Percentiles rank a stretch among this genome's conserved stretches.
phyloP scores from a whole-genome alignment of 768 basidiomycete genomes.

The Naganishia friedmannii region DNA sequence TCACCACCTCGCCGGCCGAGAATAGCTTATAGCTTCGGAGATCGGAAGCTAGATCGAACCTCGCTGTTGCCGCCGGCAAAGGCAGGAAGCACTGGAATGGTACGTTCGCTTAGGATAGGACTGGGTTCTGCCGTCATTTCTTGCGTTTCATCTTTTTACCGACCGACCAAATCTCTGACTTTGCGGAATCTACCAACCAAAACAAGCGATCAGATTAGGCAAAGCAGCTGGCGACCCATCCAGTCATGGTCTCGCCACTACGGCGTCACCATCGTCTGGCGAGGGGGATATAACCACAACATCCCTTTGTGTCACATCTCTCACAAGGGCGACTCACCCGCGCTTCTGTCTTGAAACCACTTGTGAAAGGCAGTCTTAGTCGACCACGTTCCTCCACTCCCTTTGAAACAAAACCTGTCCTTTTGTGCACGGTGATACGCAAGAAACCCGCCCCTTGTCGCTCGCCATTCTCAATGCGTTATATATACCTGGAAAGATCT shows the following conservation, averaged over 20 bases:
- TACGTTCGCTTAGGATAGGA: background rate
- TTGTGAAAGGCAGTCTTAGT: background rate
- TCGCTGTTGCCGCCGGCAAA: background rate
- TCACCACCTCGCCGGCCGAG: background rate
- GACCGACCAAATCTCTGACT: too few relatives aligned
- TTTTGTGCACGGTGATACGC: background rate
- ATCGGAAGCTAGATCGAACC: background rate
- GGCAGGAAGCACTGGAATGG: constrained; percentile 3
- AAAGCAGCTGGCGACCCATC: too few relatives aligned
- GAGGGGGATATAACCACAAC: background rate
- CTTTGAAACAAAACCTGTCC: background rate
- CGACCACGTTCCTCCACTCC: background rate
- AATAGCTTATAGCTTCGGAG: background rate
- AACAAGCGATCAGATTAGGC: too few relatives aligned
- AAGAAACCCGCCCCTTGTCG: background rate
- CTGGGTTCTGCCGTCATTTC: background rate
- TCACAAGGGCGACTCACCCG: background rate
- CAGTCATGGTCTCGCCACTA: too few relatives aligned
- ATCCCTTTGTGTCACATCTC: background rate
- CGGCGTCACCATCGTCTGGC: too few relatives aligned
- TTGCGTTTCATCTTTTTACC: background rate
- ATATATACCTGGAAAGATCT: background rate
- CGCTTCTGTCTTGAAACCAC: background rate
- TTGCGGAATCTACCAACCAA: too few relatives aligned
- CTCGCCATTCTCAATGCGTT: background rate